Evolutionary conservation across 352 stramenopile genomes (phyloP).

Genomic region (Phytophthora gonapodyides): DNA sequence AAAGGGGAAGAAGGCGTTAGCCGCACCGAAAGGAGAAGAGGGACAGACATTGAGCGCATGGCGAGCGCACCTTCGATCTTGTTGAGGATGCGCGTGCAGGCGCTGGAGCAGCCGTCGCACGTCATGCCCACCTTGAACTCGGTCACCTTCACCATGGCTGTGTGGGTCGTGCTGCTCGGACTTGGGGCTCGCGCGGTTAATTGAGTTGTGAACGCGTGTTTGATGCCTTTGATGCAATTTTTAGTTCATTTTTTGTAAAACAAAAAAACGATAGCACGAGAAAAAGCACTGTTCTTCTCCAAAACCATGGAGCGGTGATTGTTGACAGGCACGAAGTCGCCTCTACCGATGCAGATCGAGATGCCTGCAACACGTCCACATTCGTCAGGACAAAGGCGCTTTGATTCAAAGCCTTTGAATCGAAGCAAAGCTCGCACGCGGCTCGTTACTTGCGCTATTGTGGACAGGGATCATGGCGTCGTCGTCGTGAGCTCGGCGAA

Average conservation of each 20-base stretch:
- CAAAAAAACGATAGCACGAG: too few species aligned
- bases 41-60: background rate
- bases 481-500: background rate
- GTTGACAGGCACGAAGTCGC: too few species aligned
- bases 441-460: slow-evolving; percentile 1
- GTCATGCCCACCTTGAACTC: slow-evolving; percentile 92
- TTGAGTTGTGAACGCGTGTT: slow-evolving; percentile 32
- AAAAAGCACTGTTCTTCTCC: too few species aligned
- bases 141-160: slow-evolving; percentile 64
- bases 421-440: background rate
- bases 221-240: too few species aligned
- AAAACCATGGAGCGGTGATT: too few species aligned
- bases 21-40: background rate
- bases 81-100: slow-evolving; percentile 88
- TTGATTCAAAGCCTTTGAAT: too few species aligned
- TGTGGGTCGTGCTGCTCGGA: background rate
- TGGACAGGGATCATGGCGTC: background rate
- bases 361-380: too few species aligned
- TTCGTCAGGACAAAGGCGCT: too few species aligned
- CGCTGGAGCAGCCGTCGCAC: slow-evolving; percentile 89
- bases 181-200: slow-evolving; percentile 21
- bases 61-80: slow-evolving; percentile 79
- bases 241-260: too few species aligned
- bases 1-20: slow-evolving; percentile 1
- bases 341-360: too few species aligned